Evolutionary conservation across 2,329 filamentous ascomycete genomes (phyloP).

Genomic region (Coniochaeta sp.): DNA sequence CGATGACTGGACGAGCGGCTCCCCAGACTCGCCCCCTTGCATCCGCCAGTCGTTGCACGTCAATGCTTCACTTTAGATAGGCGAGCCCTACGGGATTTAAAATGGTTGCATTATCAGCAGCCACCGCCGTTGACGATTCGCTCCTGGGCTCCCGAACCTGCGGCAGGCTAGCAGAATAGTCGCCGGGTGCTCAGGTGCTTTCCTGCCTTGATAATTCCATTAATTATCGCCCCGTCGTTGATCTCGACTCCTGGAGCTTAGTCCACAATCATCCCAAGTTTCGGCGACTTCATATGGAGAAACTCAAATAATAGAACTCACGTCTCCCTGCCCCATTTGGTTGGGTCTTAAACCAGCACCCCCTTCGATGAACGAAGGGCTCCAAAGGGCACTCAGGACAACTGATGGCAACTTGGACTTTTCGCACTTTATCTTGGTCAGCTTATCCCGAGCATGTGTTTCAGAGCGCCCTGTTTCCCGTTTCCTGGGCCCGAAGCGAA

Average conservation of each 20-base stretch:
- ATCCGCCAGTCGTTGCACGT: slow-evolving; percentile 10
- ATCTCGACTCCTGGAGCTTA: background rate
- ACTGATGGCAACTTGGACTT: background rate
- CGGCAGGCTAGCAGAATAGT: background rate
- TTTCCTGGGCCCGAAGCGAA: background rate
- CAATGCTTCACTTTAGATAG: slow-evolving; percentile 9
- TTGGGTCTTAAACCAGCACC: background rate
- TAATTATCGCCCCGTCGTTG: background rate
- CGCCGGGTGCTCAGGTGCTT: background rate
- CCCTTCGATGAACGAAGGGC: background rate
- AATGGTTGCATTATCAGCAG: slow-evolving; percentile 10
- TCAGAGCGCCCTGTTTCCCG: background rate
- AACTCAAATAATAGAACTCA: background rate
- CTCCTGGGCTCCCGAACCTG: slow-evolving; percentile 2
- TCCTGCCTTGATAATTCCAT: background rate
- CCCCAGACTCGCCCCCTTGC: background rate
- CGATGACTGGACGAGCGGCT: background rate
- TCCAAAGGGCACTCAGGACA: background rate
- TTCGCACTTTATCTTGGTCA: background rate
- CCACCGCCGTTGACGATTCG: slow-evolving; percentile 16
- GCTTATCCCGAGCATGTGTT: background rate
- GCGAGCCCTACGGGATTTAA: slow-evolving; percentile 13
- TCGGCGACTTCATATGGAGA: background rate
- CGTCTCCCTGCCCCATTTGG: background rate
- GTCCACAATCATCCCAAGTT: too few species aligned